phyloP scores from a whole-genome alignment of 768 basidiomycete species.

The Russula brevipes region DNA sequence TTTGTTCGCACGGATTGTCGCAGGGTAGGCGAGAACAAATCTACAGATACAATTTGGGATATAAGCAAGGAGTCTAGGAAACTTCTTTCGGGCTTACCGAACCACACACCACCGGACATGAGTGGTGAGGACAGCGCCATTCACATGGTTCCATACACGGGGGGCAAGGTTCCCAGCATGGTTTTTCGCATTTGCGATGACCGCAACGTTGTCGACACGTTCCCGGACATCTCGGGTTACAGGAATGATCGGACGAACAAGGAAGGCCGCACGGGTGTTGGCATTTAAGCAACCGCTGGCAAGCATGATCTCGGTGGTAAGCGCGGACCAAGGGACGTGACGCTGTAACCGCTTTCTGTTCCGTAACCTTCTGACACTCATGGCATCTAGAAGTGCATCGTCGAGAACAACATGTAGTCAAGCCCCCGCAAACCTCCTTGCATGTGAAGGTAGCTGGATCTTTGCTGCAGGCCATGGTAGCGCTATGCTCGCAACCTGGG shows the following conservation, averaged over 20 bases:
- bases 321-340: conserved; percentile 11
- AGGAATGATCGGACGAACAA: conserved; percentile 31
- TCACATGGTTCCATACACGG: conserved; percentile 36
- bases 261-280: conserved; percentile 31
- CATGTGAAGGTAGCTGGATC: conserved; percentile 27
- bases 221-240: conserved; percentile 30
- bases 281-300: conserved; percentile 33
- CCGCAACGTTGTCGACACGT: conserved; percentile 30
- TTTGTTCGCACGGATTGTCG: conserved; percentile 31
- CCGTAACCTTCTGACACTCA: conserved; percentile 29
- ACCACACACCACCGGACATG: conserved; percentile 35
- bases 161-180: conserved; percentile 33
- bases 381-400: conserved; percentile 31
- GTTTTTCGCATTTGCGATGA: conserved; percentile 30
- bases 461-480: conserved; percentile 20
- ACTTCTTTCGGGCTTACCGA: conserved; percentile 30
- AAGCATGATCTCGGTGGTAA: conserved; percentile 31
- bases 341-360: not conserved
- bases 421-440: conserved; percentile 27
- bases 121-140: conserved; percentile 34
- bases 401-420: conserved; percentile 30
- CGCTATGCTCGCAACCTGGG: conserved; percentile 33
- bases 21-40: conserved; percentile 38
- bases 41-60: conserved; percentile 21
- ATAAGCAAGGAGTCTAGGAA: not conserved